Evolutionary conservation across 2,329 filamentous ascomycete genomes (phyloP), one percentile per base, ranked within the genome.

Genomic region (Talaromyces funiculosus): DNA sequence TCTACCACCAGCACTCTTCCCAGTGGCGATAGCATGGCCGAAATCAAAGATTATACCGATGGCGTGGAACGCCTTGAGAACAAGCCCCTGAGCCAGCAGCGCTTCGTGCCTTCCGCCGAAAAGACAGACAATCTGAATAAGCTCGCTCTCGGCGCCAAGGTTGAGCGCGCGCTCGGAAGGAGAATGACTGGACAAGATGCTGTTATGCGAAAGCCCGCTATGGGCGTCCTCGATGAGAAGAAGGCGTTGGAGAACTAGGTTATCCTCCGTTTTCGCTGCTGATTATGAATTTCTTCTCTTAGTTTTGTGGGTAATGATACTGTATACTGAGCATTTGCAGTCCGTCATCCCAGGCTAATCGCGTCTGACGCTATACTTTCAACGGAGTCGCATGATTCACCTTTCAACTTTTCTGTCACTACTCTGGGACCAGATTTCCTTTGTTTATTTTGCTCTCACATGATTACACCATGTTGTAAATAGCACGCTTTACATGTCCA

Each of bases 121-220:
- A 95, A 96, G 82, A 85, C 83, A 20, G 89, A 90, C 69, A 87
- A 89, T 72, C 81, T 96, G 75, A 87, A 86, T 79, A 95, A 95
- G 79, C 83, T 96, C 61, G 92, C 92, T 38, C 84, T 96, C 57
- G 90, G 92, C 53, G 92, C 92, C 63, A 96, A 96, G 79, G 84
- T 96, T 42, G 92, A 96, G 73, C 86, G 92, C 63, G 92, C 92
- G 22, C 84, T 97, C 59, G 88, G 88, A 67, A 84, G 92, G 66
- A 85, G 92, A 70, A 94, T 96, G 92, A 88, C 85, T 29, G 80
- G 89, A 67, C 92, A 97, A 76, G 92, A 97, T 69, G 92, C 92
- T 66, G 71, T 77, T 54, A 87, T 90, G 74, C 92, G 94, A 31
- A 86, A 88, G 65, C 84, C 78, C 31, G 78, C 77, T 31, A 29